A percentile compares a stretch with the other conserved stretches of the same genome.
phyloP scores from a whole-genome alignment of 192 early-diverging fungal species.

The Coemansia brasiliensis region DNA sequence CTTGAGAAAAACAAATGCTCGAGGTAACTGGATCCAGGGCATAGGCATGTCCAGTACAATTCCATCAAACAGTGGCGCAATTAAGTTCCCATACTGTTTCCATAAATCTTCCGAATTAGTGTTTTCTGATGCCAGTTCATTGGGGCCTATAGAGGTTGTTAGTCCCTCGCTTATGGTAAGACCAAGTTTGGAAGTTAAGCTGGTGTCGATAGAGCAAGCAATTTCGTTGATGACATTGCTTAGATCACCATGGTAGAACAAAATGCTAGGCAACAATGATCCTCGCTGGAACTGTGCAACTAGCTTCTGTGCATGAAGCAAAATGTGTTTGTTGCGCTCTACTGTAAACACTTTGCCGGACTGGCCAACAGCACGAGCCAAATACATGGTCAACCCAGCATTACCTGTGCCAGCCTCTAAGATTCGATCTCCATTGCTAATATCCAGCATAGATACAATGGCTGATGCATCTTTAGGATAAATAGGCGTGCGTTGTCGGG shows the following conservation, averaged over 20 bases:
- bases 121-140: too few relatives aligned
- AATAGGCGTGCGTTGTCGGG: slow-evolving; percentile 54
- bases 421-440: slow-evolving; percentile 57
- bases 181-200: not conserved
- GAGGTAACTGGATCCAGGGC: slow-evolving; percentile 45
- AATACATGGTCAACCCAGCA: slow-evolving; percentile 61
- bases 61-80: slow-evolving; percentile 21
- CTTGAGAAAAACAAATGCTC: slow-evolving; percentile 17
- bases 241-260: slow-evolving; percentile 48
- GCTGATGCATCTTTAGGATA: slow-evolving; percentile 66
- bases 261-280: slow-evolving; percentile 39
- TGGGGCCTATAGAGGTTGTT: not conserved
- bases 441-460: slow-evolving; percentile 58
- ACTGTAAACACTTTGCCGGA: slow-evolving; percentile 57
- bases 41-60: slow-evolving; percentile 47
- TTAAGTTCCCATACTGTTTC: slow-evolving; percentile 4
- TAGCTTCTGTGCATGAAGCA: slow-evolving; percentile 53
- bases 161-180: too few relatives aligned
- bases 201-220: not conserved
- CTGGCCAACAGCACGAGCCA: slow-evolving; percentile 57
- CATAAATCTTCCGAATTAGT: not conserved
- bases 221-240: slow-evolving; percentile 14
- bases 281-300: slow-evolving; percentile 57
- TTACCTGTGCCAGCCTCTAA: slow-evolving; percentile 73
- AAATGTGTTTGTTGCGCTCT: slow-evolving; percentile 50